Evolutionary conservation across 2,329 filamentous ascomycete genomes (phyloP).

Genomic region (Aspergillus amoenus): DNA sequence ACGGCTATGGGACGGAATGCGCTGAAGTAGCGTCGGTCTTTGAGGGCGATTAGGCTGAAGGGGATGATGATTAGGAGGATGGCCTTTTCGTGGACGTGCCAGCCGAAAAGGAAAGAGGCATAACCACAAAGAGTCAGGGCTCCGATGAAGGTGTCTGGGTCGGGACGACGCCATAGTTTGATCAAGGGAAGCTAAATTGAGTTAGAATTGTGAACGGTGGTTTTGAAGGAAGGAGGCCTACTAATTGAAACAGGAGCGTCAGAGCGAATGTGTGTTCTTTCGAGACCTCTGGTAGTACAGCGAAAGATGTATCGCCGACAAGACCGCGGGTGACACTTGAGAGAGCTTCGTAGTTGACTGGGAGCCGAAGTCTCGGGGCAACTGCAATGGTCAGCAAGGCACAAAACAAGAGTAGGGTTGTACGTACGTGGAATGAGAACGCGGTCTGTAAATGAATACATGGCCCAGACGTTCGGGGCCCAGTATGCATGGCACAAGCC

Average conservation of each 20-base stretch:
- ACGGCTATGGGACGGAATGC: conserved; percentile 91
- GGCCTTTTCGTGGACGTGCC: conserved; percentile 98
- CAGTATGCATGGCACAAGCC: conserved; percentile 97
- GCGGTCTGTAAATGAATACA: conserved; percentile 90
- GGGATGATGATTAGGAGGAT: conserved; percentile 92
- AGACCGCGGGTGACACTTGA: conserved; percentile 89
- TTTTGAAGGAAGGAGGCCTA: conserved; percentile 32
- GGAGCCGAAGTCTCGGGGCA: conserved; percentile 75
- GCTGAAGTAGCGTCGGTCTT: conserved; percentile 83
- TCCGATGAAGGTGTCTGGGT: conserved; percentile 86
- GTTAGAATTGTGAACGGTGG: conserved; percentile 19
- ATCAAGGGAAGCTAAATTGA: conserved; percentile 64
- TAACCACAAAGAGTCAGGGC: conserved; percentile 91
- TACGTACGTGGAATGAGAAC: conserved; percentile 73
- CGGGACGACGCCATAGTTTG: conserved; percentile 77
- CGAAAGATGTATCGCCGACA: conserved; percentile 91
- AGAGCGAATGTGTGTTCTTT: conserved; percentile 77
- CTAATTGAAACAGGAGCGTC: conserved; percentile 77
- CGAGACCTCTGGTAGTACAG: conserved; percentile 82
- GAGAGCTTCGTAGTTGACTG: conserved; percentile 71
- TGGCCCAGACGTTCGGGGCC: conserved; percentile 95
- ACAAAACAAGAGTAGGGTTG: neutral
- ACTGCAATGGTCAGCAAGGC: conserved; percentile 53
- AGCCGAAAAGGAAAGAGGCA: conserved; percentile 94
- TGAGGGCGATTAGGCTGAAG: conserved; percentile 87